A percentile compares a stretch with the other conserved stretches of the same genome.
Conservation (phyloP, 352 stramenopile genomes). For the Elongisporangium prolatum region DNA sequence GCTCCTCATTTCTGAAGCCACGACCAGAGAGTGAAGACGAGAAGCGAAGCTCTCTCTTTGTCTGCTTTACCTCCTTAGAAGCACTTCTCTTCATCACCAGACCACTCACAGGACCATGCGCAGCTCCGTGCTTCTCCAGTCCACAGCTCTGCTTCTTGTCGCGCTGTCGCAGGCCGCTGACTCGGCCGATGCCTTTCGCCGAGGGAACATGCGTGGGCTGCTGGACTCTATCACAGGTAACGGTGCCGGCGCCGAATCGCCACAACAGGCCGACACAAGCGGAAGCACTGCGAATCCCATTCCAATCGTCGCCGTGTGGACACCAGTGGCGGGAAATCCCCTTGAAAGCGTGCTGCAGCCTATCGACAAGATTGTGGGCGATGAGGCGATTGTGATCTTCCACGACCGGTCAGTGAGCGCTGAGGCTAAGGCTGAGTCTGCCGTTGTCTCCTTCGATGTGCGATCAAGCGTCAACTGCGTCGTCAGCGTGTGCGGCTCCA, state of each 20-base stretch:
- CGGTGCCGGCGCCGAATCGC: neutral
- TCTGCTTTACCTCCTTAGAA: neutral
- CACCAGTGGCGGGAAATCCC: slow-evolving; percentile 14
- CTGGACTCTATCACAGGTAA: slow-evolving; percentile 27
- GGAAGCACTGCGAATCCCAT: neutral
- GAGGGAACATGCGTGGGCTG: slow-evolving; percentile 16
- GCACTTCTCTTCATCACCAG: neutral
- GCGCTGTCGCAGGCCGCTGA: neutral
- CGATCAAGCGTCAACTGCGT: slow-evolving; percentile 65
- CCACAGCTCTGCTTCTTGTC: neutral
- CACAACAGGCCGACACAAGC: neutral
- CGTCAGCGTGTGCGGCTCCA: slow-evolving; percentile 61
- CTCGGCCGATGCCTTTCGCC: neutral
- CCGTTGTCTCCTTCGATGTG: slow-evolving; percentile 67
- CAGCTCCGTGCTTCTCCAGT: neutral
- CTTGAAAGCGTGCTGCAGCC: slow-evolving; percentile 23
- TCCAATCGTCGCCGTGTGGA: slow-evolving; percentile 26
- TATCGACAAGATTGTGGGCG: slow-evolving; percentile 53
- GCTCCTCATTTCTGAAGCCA: neutral
- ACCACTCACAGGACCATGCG: neutral
- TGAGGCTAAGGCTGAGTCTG: slow-evolving; percentile 40
- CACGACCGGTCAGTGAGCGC: slow-evolving; percentile 36
- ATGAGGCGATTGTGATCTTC: slow-evolving; percentile 69
- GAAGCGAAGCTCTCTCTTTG: slow-evolving; percentile 2
- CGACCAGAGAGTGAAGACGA: neutral